Base-by-base conservation (phyloP, 805 yeast genomes). In the Cyberlindnera suaveolens region DNA sequence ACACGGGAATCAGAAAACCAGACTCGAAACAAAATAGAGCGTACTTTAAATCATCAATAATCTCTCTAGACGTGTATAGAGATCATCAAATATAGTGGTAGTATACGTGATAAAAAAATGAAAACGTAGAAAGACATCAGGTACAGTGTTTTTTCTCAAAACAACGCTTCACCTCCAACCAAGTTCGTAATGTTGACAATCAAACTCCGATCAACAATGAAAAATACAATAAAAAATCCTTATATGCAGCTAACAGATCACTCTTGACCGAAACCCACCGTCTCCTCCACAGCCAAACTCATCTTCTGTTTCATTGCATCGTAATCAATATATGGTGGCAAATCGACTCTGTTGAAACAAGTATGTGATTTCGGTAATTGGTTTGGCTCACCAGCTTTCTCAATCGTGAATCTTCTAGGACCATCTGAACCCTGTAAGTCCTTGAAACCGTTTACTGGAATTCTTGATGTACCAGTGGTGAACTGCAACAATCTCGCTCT, bases 351-450 rank as follows among this genome's bases (percentile, higher is more conserved):
- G 71, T 93, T 93, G 78, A 93, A 93, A 75, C 99, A 91, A 2
- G 99, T 93, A 64, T 93, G 99, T 9, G 96, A 87, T 66, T 93
- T 93, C 36, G 99, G 99, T 58, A 93, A 59, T 68, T 90, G 96
- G 58, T 80, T 82, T 30, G 84, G 60, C 63, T 91, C 98, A 45
- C 99, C 99, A 9, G 98, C 98, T 65, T 90, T 90, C 65, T 93
- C 99, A 63, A 93, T 91, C 6, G 99, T 93, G 66, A 93, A 93
- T 63, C 98, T 80, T 75, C 99, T 85, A 42, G 99, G 99, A 45
- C 99, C 99, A 68, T 93, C 99, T 19, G 96, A 85, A 52, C 99
- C 99, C 69, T 93, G 99, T 57, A 93, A 74, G 67, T 93, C 99
- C 66, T 93, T 93, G 75, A 93, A 93, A 34, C 99, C 99, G 66